These are phyloP conservation scores for Hyaloscypha variabilis DNA, from an alignment of 495 filamentous ascomycete genomes.

Conservation along the genomic window DNA sequence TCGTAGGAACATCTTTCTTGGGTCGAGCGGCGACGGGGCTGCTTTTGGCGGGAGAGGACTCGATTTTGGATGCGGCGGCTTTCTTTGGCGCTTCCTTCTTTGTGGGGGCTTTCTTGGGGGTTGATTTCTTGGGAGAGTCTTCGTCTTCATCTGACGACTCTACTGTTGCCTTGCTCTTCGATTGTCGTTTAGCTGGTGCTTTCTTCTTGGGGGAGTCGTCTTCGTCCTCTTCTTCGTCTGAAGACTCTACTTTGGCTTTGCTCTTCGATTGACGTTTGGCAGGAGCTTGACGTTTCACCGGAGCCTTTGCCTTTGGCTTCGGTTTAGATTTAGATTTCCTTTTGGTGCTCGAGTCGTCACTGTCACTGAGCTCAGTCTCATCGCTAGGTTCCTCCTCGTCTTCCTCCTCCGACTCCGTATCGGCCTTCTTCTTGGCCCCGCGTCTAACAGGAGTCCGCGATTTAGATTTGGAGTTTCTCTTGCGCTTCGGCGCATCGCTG, in stretches of 20 bases:
- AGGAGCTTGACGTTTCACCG: conserved; percentile 13
- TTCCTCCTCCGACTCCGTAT: conserved; percentile 5
- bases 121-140: conserved; percentile 24
- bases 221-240: conserved; percentile 14
- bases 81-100: conserved; percentile 8
- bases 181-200: conserved; percentile 16
- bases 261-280: conserved; percentile 15
- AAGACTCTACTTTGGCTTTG: not conserved
- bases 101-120: conserved; percentile 24
- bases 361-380: not conserved
- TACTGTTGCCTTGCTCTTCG: conserved; percentile 33
- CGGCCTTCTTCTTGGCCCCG: conserved; percentile 12
- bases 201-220: conserved; percentile 4
- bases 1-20: conserved; percentile 24
- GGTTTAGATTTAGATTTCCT: conserved; percentile 17
- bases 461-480: conserved; percentile 30
- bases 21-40: conserved; percentile 19
- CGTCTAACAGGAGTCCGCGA: conserved; percentile 17
- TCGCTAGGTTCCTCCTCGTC: not conserved
- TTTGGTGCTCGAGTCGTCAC: not conserved
- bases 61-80: not conserved
- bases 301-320: conserved; percentile 20
- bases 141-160: conserved; percentile 35
- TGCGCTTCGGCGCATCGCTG: conserved; percentile 34
- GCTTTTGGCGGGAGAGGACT: not conserved